Base-by-base conservation (phyloP, 2,329 filamentous ascomycete genomes). In the Colletotrichum theobromicola region DNA sequence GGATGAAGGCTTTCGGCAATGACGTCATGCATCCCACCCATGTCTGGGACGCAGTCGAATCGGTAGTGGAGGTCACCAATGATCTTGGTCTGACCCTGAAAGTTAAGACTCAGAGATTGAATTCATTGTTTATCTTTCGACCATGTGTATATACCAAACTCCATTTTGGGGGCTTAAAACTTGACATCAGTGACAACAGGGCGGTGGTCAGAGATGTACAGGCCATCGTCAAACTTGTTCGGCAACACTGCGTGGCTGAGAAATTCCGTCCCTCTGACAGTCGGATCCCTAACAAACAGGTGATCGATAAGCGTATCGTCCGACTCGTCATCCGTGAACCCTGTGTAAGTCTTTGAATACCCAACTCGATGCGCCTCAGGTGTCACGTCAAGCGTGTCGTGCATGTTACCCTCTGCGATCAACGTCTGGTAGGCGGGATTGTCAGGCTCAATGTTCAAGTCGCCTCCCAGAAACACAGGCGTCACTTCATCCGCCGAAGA, bases 161-260 rank as follows among this genome's bases (percentile, higher is more conserved):
- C 10, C 18, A n/a, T 18, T 9, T 42, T 18, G 18, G 9, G 8
- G 12, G 28, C 26, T 9, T 24, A 12, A 57, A 79, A 77, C 18
- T 61, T 67, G 26, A 79, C 75, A n/a, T 83, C 81, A 2, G 82
- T 76, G 26, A 82, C 77, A 8, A 83, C 79, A 1, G 80, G 77
- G 2, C 82, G 76, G 73, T 83, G 82, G 53, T 84, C 82, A 4
- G 82, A 83, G 21, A 82, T 81, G 65, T 79, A 83, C 4, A 80
- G 70, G 0, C 77, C 79, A 18, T 84, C 79, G 7, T 81, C 79
- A 42, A 77, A 80, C 15, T 75, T 64, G 2, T 78, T 79, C 24
- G 77, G 77, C 8, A 81, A 62, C 4, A 82, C 80, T 0, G 81
- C 78, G 65, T 78, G 81, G 10, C 74, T 76, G 13, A 78, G 63